Evolutionary conservation across 805 yeast species (phyloP).

Genomic region (Cyberlindnera lachancei): DNA sequence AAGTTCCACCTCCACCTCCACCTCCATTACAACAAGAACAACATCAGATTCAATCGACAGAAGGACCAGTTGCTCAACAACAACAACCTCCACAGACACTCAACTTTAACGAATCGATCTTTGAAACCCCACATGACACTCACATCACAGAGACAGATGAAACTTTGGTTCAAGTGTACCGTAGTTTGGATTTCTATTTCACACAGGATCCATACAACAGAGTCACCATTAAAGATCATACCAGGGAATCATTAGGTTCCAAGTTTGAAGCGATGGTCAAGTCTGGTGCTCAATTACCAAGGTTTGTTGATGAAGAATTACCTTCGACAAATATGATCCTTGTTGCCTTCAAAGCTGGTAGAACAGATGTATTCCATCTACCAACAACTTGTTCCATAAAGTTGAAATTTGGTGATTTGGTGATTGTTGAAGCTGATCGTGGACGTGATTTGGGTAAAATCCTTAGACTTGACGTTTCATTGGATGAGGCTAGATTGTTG

Average conservation of each 20-base stretch:
- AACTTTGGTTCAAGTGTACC: constrained; percentile 13
- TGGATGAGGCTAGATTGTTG: constrained; percentile 62
- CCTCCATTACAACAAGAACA: constrained; percentile 1
- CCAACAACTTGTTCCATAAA: constrained; percentile 28
- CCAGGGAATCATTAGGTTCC: constrained; percentile 5
- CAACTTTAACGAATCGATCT: constrained; percentile 9
- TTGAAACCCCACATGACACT: constrained; percentile 4
- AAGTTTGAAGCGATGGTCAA: constrained; percentile 9
- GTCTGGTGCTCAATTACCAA: constrained; percentile 17
- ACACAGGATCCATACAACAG: constrained; percentile 18
- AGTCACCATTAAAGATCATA: constrained; percentile 13
- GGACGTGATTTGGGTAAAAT: constrained; percentile 79
- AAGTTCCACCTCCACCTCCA: background rate
- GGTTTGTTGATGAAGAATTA: constrained; percentile 16
- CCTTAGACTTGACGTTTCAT: constrained; percentile 53
- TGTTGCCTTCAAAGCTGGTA: constrained; percentile 71
- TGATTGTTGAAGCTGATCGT: constrained; percentile 77
- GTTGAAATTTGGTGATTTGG: constrained; percentile 56
- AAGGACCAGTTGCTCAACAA: background rate
- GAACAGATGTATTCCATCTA: constrained; percentile 69
- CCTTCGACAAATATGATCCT: constrained; percentile 38
- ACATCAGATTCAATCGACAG: constrained; percentile 1
- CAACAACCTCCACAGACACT: background rate
- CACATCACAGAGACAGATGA: constrained; percentile 13
- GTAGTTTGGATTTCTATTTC: constrained; percentile 18